Evolutionary conservation across 768 basidiomycete genomes (phyloP), one percentile per base, ranked within the genome.

Genomic region (Tylopilus sp.): DNA sequence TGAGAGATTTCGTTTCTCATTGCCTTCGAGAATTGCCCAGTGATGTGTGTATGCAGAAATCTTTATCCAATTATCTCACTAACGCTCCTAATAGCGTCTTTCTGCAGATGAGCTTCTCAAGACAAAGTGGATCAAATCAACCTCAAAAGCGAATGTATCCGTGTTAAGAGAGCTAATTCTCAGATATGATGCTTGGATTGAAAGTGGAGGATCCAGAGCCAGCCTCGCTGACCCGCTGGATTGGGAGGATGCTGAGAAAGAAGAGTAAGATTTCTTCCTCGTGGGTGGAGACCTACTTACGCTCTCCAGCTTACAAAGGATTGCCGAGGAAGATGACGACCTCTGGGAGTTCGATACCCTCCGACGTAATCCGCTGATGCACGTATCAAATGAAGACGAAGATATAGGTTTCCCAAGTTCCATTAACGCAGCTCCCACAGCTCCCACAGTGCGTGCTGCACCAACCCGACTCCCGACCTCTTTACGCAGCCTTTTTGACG

Each of bases 61-160:
- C 33, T 28, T 29, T 14, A 11, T 41, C 34, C 21, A 11, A 36
- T 12, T 31, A 50, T 21, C 61, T 49, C 30, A 3, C 50, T 58
- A 28, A 64, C 36, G 11, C 44, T 33, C 24, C 43, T 43, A 26
- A 45, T 58, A 98, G 92, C 86, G 97, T 44, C 75, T 90, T 16
- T 79, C 86, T 3, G 93, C 97, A 13, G 97, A 98, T 52, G 95
- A 98, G 59, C 78, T 99, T 3, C 63, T 76, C 4, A 94, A 88
- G 67, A 81, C 84, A 26, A 95, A 88, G 65, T 98, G 96, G 93
- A 92, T 98, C 59, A 92, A 88, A 64, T 77, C 81, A 9, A 69
- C 82, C 6, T 73, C 83, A 9, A 95, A 87, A 75, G 72, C 79
- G 2, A 78, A 83, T 2, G 73, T 93, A 14, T 76, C 84, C 0